Evolutionary conservation across 2,329 filamentous ascomycete species (phyloP).

Genomic region (Bertia moriformis): DNA sequence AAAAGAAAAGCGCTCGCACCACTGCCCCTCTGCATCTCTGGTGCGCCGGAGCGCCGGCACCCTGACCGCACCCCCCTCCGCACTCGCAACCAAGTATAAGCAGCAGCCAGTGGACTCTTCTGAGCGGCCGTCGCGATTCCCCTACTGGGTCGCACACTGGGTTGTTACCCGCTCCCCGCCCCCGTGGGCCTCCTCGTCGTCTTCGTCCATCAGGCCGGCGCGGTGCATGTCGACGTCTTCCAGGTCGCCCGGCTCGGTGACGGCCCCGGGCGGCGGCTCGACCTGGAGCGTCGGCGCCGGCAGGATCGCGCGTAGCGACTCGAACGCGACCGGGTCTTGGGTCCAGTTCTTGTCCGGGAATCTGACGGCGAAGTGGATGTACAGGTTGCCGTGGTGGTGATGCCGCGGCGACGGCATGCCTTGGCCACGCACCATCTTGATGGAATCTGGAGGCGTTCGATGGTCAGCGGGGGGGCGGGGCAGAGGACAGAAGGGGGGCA

Average conservation of each 20-base stretch:
- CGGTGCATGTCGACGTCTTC: constrained; percentile 69
- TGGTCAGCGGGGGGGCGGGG: constrained; percentile 8
- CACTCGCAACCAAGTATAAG: no score
- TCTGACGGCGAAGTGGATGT: constrained; percentile 94
- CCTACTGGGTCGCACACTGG: constrained; percentile 77
- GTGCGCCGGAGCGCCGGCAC: no score
- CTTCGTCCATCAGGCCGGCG: constrained; percentile 57
- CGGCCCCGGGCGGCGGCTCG: constrained; percentile 64
- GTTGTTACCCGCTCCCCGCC: constrained; percentile 69
- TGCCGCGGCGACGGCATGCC: constrained; percentile 95
- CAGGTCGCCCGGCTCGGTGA: constrained; percentile 78
- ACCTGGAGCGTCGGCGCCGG: constrained; percentile 51
- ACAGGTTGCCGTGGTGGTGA: constrained; percentile 90
- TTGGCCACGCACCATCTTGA: constrained; percentile 91
- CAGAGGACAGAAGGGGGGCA: constrained; percentile 2
- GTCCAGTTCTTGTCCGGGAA: constrained; percentile 77
- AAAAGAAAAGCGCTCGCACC: no score
- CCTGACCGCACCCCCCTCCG: no score
- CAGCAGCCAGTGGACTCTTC: constrained; percentile 2
- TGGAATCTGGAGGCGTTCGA: constrained; percentile 50
- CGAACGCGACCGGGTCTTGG: constrained; percentile 53
- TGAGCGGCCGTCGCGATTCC: constrained; percentile 6
- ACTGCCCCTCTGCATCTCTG: no score
- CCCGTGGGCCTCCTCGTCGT: constrained; percentile 63
- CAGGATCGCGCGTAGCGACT: constrained; percentile 71